phyloP scores from a whole-genome alignment of 768 basidiomycete species.

The Brasilioporus rufonigricans region DNA sequence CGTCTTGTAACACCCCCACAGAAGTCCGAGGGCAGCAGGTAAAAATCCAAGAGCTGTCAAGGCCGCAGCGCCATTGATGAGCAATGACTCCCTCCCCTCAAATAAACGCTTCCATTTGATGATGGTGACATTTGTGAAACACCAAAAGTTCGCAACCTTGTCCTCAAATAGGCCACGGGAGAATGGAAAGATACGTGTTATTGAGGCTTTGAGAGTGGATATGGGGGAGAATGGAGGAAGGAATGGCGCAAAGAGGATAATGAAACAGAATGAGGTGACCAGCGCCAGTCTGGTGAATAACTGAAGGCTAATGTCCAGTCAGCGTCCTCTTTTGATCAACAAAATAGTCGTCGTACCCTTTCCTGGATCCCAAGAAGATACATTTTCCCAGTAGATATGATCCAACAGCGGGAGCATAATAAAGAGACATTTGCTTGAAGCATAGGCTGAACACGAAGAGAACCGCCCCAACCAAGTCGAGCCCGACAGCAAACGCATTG shows the following conservation, averaged over 20 bases:
- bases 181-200: conserved; percentile 89
- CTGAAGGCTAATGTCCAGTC: conserved; percentile 30
- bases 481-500: conserved; percentile 63
- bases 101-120: conserved; percentile 72
- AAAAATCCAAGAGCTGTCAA: conserved; percentile 72
- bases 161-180: conserved; percentile 89
- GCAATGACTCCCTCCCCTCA: conserved; percentile 40
- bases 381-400: conserved; percentile 90
- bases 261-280: conserved; percentile 61
- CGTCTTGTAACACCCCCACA: conserved; percentile 38
- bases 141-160: conserved; percentile 98
- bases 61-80: conserved; percentile 64
- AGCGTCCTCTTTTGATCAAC: background rate
- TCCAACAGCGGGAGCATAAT: conserved; percentile 92
- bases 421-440: conserved; percentile 96
- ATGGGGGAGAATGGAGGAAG: conserved; percentile 62
- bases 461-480: conserved; percentile 73
- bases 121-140: conserved; percentile 76
- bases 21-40: conserved; percentile 51
- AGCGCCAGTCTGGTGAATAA: conserved; percentile 68
- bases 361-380: conserved; percentile 64
- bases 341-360: conserved; percentile 53
- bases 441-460: conserved; percentile 82
- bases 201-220: conserved; percentile 53
- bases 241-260: conserved; percentile 76